phyloP scores from a whole-genome alignment of 75 land plant genomes.

The Picea sitchensis region DNA sequence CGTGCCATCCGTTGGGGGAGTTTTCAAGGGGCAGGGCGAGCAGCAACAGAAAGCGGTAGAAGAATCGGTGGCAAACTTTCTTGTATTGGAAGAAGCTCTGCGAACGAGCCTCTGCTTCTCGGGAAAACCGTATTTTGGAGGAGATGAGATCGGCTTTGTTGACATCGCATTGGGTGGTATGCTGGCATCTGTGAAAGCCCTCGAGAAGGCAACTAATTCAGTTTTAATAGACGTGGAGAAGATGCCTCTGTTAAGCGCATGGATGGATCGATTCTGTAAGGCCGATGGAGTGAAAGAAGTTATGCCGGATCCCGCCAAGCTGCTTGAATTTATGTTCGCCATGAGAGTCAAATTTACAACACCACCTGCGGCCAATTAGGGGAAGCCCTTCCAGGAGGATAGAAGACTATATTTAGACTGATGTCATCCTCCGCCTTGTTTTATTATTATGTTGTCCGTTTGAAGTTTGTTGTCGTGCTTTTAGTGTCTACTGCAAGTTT shows the following conservation, averaged over 20 bases:
- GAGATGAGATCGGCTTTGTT: constrained; percentile 43
- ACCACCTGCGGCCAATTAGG: no score
- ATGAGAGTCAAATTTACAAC: no score
- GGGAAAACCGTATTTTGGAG: constrained; percentile 58
- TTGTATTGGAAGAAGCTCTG: constrained; percentile 43
- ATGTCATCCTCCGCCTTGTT: no score
- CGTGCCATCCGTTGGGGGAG: no score
- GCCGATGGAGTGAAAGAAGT: constrained; percentile 31
- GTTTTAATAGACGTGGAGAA: constrained; percentile 26
- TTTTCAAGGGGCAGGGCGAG: no score
- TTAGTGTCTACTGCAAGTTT: no score
- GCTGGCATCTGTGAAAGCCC: constrained; percentile 25
- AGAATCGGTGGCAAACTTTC: constrained; percentile 13
- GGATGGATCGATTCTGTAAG: constrained; percentile 32
- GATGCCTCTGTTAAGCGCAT: constrained; percentile 28
- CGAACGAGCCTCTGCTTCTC: constrained; percentile 22
- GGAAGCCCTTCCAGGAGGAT: no score
- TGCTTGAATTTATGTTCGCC: no score
- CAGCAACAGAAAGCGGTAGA: constrained; percentile 5
- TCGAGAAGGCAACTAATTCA: constrained; percentile 14
- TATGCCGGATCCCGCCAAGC: constrained; percentile 28
- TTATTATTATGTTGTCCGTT: no score
- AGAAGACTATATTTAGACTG: no score
- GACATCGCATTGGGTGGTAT: constrained; percentile 50
- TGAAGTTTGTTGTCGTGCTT: no score